Percentiles rank a stretch among this genome's conserved stretches.
Conservation (phyloP, 257 asterid genomes). For the Ocimum tenuiflorum region DNA sequence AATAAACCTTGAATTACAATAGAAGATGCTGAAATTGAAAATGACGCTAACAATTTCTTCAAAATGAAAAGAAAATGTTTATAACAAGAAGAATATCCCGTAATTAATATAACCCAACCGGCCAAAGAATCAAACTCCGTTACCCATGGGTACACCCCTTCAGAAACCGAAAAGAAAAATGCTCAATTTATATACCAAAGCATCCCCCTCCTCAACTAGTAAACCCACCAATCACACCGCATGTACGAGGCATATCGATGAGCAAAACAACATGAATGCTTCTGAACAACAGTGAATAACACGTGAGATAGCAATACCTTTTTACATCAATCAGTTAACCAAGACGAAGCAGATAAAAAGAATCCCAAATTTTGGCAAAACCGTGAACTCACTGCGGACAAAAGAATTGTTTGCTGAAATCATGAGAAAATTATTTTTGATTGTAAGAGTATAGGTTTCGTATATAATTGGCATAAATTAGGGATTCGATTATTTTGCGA, state of each 20-base stretch:
- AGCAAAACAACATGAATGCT: slow-evolving; percentile 1
- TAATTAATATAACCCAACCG: background rate
- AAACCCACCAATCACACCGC: background rate
- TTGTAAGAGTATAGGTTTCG: background rate
- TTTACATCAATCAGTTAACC: slow-evolving; percentile 2
- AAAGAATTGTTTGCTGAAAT: background rate
- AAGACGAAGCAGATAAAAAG: background rate
- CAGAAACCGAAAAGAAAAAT: background rate
- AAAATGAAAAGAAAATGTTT: too few species aligned
- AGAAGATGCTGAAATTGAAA: background rate
- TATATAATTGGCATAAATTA: slow-evolving; percentile 2
- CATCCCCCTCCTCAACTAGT: background rate
- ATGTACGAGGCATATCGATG: slow-evolving; percentile 1
- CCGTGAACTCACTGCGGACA: background rate
- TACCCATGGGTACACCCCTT: background rate
- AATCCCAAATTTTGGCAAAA: background rate
- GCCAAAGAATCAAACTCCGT: background rate
- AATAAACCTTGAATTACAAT: background rate
- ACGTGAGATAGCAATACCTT: too few species aligned
- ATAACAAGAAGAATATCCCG: background rate
- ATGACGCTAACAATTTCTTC: too few species aligned
- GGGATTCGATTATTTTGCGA: slow-evolving; percentile 6
- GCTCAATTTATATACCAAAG: background rate
- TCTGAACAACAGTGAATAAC: background rate
- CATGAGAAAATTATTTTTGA: background rate